phyloP scores from a whole-genome alignment of 345 rosid genomes.

The Murraya paniculata region DNA sequence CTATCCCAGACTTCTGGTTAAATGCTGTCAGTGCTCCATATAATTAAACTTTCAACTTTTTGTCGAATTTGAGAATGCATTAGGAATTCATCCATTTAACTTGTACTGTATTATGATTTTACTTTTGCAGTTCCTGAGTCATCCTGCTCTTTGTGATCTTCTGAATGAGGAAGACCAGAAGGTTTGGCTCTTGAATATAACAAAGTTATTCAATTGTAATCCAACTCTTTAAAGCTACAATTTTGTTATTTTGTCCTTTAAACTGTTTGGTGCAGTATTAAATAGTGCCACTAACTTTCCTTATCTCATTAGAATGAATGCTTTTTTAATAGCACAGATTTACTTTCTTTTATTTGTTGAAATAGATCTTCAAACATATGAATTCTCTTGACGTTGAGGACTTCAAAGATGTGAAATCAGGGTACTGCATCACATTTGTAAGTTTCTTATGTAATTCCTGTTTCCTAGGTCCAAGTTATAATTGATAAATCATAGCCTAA shows the following conservation, averaged over 20 bases:
- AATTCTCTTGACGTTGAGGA: conserved; percentile 41
- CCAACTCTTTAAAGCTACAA: not conserved
- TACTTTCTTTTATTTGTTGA: not conserved
- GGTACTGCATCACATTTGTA: conserved; percentile 39
- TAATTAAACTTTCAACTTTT: not conserved
- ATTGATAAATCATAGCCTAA: not conserved
- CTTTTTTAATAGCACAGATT: not conserved
- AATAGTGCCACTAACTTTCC: not conserved
- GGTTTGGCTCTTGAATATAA: conserved; percentile 24
- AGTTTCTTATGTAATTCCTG: conserved; percentile 13
- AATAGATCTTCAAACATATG: conserved; percentile 35
- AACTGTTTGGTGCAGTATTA: too few relatives aligned
- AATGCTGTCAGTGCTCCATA: conserved; percentile 34
- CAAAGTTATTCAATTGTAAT: not conserved
- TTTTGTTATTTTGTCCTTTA: not conserved
- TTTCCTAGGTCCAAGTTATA: not conserved
- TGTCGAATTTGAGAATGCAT: conserved; percentile 6
- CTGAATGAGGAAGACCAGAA: conserved; percentile 39
- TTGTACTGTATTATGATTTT: not conserved
- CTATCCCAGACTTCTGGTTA: conserved; percentile 47
- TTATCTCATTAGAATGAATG: not conserved
- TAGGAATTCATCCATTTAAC: conserved; percentile 1
- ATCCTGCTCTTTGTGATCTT: conserved; percentile 31
- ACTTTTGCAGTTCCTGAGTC: conserved; percentile 36
- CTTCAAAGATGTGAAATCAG: conserved; percentile 40